These are phyloP conservation scores for Perilla frutescens DNA, from an alignment of 257 asterid genomes.

Conservation along the genomic window DNA sequence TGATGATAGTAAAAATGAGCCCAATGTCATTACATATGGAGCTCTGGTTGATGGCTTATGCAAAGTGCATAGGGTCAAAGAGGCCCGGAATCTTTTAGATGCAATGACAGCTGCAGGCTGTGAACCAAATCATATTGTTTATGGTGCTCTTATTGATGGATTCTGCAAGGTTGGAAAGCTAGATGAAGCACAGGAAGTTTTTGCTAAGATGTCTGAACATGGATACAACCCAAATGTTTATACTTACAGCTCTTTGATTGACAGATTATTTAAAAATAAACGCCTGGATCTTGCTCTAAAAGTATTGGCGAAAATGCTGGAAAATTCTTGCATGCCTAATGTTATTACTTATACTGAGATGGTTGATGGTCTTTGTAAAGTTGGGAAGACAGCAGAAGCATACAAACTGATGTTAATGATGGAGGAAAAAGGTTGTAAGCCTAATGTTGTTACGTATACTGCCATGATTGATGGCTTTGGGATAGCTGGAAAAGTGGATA, in stretches of 20 bases:
- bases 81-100: slow-evolving; percentile 78
- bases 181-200: slow-evolving; percentile 89
- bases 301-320: slow-evolving; percentile 86
- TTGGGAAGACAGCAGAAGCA: slow-evolving; percentile 89
- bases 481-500: slow-evolving; percentile 69
- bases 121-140: slow-evolving; percentile 79
- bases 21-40: slow-evolving; percentile 80
- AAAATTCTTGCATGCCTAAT: slow-evolving; percentile 78
- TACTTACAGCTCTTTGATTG: slow-evolving; percentile 84
- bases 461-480: slow-evolving; percentile 97
- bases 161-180: slow-evolving; percentile 90
- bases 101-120: slow-evolving; percentile 70
- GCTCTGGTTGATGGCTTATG: slow-evolving; percentile 94
- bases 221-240: slow-evolving; percentile 75
- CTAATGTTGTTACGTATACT: slow-evolving; percentile 92
- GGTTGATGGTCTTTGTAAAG: slow-evolving; percentile 94
- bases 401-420: slow-evolving; percentile 87
- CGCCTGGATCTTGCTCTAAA: slow-evolving; percentile 89
- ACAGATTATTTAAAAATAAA: slow-evolving; percentile 83
- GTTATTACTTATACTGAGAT: slow-evolving; percentile 84
- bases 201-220: slow-evolving; percentile 71
- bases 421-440: slow-evolving; percentile 94
- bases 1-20: slow-evolving; percentile 55
- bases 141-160: slow-evolving; percentile 93
- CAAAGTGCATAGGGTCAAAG: slow-evolving; percentile 80